Evolutionary conservation across 2,329 filamentous ascomycete species (phyloP).

Genomic region (Rutstroemia sp.): DNA sequence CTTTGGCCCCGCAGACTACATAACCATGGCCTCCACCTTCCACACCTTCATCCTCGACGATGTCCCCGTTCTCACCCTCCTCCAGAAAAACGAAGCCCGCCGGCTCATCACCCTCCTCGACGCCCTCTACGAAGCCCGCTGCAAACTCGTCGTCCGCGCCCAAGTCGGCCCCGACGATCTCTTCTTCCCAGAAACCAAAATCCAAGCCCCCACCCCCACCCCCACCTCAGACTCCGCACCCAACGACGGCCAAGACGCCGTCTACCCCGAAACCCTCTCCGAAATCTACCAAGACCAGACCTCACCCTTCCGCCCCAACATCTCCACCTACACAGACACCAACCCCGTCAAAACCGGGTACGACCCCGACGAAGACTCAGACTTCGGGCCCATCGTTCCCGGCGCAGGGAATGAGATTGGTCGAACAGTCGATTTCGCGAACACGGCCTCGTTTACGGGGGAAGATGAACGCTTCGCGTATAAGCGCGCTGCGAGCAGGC

Average conservation of each 20-base stretch:
- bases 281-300: constrained; percentile 75
- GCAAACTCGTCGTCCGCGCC: constrained; percentile 65
- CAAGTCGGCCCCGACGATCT: constrained; percentile 62
- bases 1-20: constrained; percentile 76
- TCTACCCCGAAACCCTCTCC: constrained; percentile 57
- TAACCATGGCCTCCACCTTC: constrained; percentile 70
- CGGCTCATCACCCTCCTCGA: constrained; percentile 76
- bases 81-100: constrained; percentile 73
- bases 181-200: constrained; percentile 60
- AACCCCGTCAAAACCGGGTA: constrained; percentile 37
- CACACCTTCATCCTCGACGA: constrained; percentile 39
- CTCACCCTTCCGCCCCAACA: constrained; percentile 71
- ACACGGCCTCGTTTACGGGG: constrained; percentile 63
- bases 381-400: constrained; percentile 36
- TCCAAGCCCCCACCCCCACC: constrained; percentile 8
- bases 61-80: constrained; percentile 57
- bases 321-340: constrained; percentile 52
- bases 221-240: constrained; percentile 19
- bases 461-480: constrained; percentile 80
- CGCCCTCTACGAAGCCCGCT: constrained; percentile 74
- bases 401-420: constrained; percentile 33
- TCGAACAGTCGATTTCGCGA: constrained; percentile 51
- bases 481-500: constrained; percentile 65
- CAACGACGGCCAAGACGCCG: constrained; percentile 39
- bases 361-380: constrained; percentile 50